These are phyloP conservation scores for Cocos nucifera DNA, from an alignment of 176 grass and related monocot species.

Conservation along the genomic window DNA sequence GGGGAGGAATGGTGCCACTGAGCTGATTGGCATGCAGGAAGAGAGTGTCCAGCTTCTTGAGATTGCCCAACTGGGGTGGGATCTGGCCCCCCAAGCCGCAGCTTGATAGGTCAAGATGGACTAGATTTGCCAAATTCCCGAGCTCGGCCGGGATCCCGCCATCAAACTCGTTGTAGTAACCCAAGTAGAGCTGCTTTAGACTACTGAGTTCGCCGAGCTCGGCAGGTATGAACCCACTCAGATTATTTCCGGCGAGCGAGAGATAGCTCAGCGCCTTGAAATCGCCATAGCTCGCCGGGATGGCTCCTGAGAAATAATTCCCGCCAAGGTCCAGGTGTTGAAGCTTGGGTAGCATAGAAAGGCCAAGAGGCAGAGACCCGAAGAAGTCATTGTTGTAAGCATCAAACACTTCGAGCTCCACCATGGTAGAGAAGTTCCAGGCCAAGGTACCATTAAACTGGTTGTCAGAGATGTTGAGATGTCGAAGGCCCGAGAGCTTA, in stretches of 20 bases:
- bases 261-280: constrained; percentile 41
- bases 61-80: constrained; percentile 30
- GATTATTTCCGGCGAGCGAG: constrained; percentile 57
- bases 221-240: constrained; percentile 30
- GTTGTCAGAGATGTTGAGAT: constrained; percentile 81
- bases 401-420: constrained; percentile 36
- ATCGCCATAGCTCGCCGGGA: constrained; percentile 34
- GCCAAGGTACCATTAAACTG: constrained; percentile 55
- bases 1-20: constrained; percentile 30
- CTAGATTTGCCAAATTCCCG: constrained; percentile 26
- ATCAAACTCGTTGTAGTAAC: constrained; percentile 69
- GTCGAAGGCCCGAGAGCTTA: constrained; percentile 17
- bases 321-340: constrained; percentile 58
- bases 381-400: constrained; percentile 68
- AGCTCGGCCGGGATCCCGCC: constrained; percentile 41
- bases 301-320: constrained; percentile 63
- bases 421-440: constrained; percentile 30
- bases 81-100: constrained; percentile 48
- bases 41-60: constrained; percentile 50
- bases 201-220: constrained; percentile 40
- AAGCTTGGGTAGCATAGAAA: constrained; percentile 10
- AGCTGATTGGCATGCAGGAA: constrained; percentile 77
- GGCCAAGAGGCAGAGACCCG: constrained; percentile 27
- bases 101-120: constrained; percentile 69
- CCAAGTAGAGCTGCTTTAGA: constrained; percentile 46